These are phyloP conservation scores for Pseudogymnoascus sp. DNA, from an alignment of 2,329 filamentous ascomycete genomes.

Conservation along the genomic window DNA sequence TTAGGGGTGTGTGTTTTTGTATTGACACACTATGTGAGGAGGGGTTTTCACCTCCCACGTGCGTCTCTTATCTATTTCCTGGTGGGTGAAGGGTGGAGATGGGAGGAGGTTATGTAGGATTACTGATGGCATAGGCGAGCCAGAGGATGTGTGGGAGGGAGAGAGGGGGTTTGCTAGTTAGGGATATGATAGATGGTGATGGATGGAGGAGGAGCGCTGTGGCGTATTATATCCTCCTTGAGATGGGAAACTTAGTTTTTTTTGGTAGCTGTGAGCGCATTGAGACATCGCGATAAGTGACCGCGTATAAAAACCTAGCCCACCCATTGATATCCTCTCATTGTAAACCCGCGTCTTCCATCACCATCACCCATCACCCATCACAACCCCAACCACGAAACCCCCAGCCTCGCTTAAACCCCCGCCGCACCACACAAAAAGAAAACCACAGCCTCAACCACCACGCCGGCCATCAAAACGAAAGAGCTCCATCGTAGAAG, in stretches of 20 bases:
- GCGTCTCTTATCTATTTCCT: background rate
- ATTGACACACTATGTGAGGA: background rate
- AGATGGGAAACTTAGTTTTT: background rate
- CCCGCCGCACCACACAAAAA: too few relatives aligned
- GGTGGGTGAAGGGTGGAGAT: background rate
- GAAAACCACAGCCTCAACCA: background rate
- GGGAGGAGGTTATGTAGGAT: background rate
- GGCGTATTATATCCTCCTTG: background rate
- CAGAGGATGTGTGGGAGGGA: background rate
- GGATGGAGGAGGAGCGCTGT: background rate
- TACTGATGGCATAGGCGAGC: background rate
- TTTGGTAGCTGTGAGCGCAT: background rate
- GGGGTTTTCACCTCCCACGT: background rate
- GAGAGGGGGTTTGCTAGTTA: background rate
- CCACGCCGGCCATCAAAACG: too few relatives aligned
- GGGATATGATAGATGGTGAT: background rate
- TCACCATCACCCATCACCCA: background rate
- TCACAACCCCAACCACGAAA: background rate
- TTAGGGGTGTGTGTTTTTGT: background rate
- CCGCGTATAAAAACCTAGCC: background rate
- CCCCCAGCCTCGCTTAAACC: too few relatives aligned
- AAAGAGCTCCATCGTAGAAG: too few relatives aligned
- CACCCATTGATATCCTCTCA: background rate
- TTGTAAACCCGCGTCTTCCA: background rate
- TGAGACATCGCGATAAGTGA: background rate